Conservation (phyloP, 2,329 filamentous ascomycete genomes). For the Ascochyta pisi region DNA sequence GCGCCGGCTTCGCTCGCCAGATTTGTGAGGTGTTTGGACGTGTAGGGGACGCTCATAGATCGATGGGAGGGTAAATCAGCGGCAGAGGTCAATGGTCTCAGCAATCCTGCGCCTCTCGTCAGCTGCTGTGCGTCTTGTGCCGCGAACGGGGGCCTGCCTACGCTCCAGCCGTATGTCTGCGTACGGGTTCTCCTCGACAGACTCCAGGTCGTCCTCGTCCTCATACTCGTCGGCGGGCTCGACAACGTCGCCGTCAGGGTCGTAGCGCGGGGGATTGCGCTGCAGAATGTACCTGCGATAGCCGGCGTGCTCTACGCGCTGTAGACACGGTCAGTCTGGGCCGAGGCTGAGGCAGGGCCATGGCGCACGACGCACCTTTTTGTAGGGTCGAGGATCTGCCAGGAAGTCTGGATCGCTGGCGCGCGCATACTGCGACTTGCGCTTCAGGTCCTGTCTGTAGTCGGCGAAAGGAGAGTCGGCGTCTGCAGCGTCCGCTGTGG, state of each 20-base stretch:
- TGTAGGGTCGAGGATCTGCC: constrained; percentile 71
- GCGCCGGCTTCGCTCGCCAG: constrained; percentile 72
- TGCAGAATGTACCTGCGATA: constrained; percentile 75
- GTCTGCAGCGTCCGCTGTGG: constrained; percentile 77
- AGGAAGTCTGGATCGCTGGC: constrained; percentile 68
- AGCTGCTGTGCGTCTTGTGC: background rate
- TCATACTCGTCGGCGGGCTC: constrained; percentile 75
- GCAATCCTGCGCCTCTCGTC: constrained; percentile 61
- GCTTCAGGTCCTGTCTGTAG: constrained; percentile 81
- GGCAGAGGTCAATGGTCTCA: constrained; percentile 76
- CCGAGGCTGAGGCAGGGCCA: constrained; percentile 13
- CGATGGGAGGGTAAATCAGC: constrained; percentile 78
- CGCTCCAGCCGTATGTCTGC: constrained; percentile 73
- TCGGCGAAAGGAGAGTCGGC: constrained; percentile 73
- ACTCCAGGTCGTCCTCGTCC: constrained; percentile 67
- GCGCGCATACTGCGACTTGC: constrained; percentile 73
- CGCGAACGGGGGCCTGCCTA: constrained; percentile 50
- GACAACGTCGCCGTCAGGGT: constrained; percentile 79
- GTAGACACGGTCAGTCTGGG: constrained; percentile 31
- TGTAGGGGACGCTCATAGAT: constrained; percentile 76
- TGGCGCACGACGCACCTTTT: constrained; percentile 62
- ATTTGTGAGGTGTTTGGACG: constrained; percentile 73
- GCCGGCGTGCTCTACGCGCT: constrained; percentile 77
- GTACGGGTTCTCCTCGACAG: constrained; percentile 74
- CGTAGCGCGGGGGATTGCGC: constrained; percentile 74